Evolutionary conservation across 345 rosid genomes (phyloP).

Genomic region (Ailanthus altissimus): DNA sequence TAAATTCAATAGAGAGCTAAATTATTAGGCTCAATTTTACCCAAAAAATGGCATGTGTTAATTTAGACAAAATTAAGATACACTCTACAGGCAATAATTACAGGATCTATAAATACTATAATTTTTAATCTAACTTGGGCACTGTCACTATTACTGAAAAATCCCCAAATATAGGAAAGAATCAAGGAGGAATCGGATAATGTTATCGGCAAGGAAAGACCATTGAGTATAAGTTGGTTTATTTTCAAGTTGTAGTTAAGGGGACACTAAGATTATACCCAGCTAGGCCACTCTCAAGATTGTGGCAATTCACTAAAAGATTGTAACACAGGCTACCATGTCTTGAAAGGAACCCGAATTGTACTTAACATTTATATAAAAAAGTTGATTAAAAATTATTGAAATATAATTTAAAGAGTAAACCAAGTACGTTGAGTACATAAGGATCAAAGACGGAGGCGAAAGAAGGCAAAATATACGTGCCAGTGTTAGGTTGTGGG

Average conservation of each 20-base stretch:
- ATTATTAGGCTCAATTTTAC: background rate
- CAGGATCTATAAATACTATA: too few relatives aligned
- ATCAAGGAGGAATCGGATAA: constrained; percentile 27
- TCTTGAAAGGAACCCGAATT: constrained; percentile 35
- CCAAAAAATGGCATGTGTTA: too few relatives aligned
- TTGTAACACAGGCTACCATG: constrained; percentile 30
- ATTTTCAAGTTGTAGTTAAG: constrained; percentile 42
- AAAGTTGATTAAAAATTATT: too few relatives aligned
- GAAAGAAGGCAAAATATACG: too few relatives aligned
- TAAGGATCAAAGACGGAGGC: too few relatives aligned
- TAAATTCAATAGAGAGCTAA: background rate
- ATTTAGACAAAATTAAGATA: background rate
- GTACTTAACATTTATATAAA: constrained; percentile 34
- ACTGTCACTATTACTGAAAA: constrained; percentile 28
- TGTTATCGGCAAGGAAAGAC: constrained; percentile 35
- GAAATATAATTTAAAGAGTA: too few relatives aligned
- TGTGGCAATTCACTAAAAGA: constrained; percentile 33
- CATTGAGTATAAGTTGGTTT: constrained; percentile 24
- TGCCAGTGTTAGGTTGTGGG: too few relatives aligned
- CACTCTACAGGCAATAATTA: constrained; percentile 26
- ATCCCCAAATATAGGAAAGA: constrained; percentile 15
- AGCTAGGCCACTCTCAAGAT: constrained; percentile 32
- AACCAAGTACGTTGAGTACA: too few relatives aligned
- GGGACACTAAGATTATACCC: constrained; percentile 43
- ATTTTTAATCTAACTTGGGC: constrained; percentile 25